Base-by-base conservation (phyloP, 352 stramenopile species). In the Pythium phragmiticola region DNA sequence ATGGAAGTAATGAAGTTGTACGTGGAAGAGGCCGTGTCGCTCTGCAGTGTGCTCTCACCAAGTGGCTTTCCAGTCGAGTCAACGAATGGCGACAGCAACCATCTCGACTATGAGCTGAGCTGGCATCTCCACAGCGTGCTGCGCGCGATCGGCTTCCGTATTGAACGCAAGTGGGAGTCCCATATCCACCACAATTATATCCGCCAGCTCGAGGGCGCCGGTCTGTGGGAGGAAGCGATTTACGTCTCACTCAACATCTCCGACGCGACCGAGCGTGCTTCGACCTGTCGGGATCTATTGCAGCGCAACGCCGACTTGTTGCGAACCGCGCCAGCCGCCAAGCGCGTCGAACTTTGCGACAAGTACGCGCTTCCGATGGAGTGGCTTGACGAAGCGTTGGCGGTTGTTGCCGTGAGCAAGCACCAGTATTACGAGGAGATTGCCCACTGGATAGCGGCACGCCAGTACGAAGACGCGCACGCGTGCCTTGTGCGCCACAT, bases 181-280 rank as follows among this genome's bases (percentile, higher is more conserved):
- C 80, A 92, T 63, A 78, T 94, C 34, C 77, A 90, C 34, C 82
- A 89, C 23, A 89, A 90, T 66, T 96, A 91, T 33, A 87, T 96
- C 45, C 75, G 77, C 12, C 80, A 94, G 68, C 69, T 96, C 11
- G 78, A 94, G 48, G 68, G 81, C 14, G 76, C 66, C 33, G 75
- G 79, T 4, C 48, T 89, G 41, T 92, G 85, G 80, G 63, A 90
- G 46, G 69, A 93, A 19, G 87, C 84, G 21, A 52, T 93, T 8
- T 94, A 93, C 61, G 86, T 96, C 33, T 70, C 85, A 14, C 73
- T 94, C 14, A 94, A 88, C 57, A 88, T 94, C 56, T 80, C 77
- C 8, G 68, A 87, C 36, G 63, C 60, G 16, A 60, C 36, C 12
- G 82, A 92, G 68, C 86, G 88, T 19, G 75, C 77, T 16, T 56